Conservation (phyloP, 768 basidiomycete species). For the Kwoniella europaea region DNA sequence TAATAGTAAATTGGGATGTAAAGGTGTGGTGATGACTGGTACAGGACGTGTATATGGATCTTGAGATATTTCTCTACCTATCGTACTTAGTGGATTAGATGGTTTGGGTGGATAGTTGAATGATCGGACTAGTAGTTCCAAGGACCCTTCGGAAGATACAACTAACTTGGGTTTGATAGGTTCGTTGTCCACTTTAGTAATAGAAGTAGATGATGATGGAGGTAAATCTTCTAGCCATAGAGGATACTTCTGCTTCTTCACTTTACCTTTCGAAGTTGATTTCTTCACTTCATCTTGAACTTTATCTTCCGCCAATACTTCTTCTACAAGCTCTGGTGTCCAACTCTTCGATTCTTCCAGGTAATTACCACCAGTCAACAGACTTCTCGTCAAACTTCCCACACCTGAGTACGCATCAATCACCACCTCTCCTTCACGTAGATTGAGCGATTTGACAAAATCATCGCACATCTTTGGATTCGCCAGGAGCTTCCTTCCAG, state of each 20-base stretch:
- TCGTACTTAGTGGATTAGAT: background rate
- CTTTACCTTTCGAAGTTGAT: constrained; percentile 5
- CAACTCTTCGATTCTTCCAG: constrained; percentile 14
- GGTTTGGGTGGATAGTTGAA: constrained; percentile 18
- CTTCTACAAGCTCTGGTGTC: background rate
- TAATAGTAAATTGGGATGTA: constrained; percentile 29
- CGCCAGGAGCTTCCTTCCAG: constrained; percentile 31
- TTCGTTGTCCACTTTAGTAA: background rate
- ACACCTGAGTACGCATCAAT: constrained; percentile 42
- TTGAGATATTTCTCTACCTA: constrained; percentile 4
- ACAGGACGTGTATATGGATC: constrained; percentile 19
- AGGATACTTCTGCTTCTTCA: constrained; percentile 14
- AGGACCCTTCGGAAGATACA: constrained; percentile 24
- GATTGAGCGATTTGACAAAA: constrained; percentile 35
- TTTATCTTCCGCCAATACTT: background rate
- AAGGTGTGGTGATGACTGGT: background rate
- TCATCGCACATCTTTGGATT: constrained; percentile 30
- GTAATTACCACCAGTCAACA: constrained; percentile 36
- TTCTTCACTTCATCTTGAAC: background rate
- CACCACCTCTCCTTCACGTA: constrained; percentile 39
- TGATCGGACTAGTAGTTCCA: constrained; percentile 11
- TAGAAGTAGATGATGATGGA: background rate
- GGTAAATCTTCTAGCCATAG: constrained; percentile 24
- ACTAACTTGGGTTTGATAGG: constrained; percentile 31
- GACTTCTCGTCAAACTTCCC: constrained; percentile 39